phyloP scores from a whole-genome alignment of 305 asterid genomes.

The Salvia sclarea region DNA sequence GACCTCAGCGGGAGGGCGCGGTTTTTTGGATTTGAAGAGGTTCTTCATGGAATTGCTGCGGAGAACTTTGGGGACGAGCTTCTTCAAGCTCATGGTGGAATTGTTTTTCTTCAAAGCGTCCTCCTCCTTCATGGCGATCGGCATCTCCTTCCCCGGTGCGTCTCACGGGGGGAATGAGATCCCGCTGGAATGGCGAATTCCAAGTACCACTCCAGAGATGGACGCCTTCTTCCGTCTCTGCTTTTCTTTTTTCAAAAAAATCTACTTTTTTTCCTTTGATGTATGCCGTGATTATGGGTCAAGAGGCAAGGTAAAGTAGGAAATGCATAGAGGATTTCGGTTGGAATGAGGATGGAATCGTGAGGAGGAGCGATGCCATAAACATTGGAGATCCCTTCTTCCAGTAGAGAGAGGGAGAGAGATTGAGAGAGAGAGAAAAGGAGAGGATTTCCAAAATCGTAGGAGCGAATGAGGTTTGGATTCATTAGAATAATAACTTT shows the following conservation, averaged over 20 bases:
- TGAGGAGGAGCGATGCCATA: constrained; percentile 16
- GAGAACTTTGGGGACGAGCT: constrained; percentile 53
- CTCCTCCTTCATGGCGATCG: constrained; percentile 32
- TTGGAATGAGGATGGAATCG: constrained; percentile 5
- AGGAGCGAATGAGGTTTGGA: constrained; percentile 4
- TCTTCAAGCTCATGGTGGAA: constrained; percentile 46
- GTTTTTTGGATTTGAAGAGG: constrained; percentile 59
- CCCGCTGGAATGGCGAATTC: constrained; percentile 34
- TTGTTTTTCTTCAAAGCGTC: constrained; percentile 28
- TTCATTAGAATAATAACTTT: neutral
- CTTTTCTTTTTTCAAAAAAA: neutral
- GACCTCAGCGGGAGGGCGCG: constrained; percentile 53
- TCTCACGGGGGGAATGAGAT: constrained; percentile 48
- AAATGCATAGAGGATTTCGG: neutral
- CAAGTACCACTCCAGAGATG: neutral
- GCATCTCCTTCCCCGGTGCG: constrained; percentile 50
- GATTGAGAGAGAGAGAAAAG: neutral
- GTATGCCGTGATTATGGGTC: neutral
- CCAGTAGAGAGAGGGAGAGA: neutral
- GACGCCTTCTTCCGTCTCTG: neutral
- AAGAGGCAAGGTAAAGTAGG: constrained; percentile 13
- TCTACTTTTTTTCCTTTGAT: neutral
- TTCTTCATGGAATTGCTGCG: constrained; percentile 49
- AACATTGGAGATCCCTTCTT: neutral
- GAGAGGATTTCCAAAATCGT: neutral